phyloP scores from a whole-genome alignment of 2,329 filamentous ascomycete genomes.

The Epichloe gansuensis region DNA sequence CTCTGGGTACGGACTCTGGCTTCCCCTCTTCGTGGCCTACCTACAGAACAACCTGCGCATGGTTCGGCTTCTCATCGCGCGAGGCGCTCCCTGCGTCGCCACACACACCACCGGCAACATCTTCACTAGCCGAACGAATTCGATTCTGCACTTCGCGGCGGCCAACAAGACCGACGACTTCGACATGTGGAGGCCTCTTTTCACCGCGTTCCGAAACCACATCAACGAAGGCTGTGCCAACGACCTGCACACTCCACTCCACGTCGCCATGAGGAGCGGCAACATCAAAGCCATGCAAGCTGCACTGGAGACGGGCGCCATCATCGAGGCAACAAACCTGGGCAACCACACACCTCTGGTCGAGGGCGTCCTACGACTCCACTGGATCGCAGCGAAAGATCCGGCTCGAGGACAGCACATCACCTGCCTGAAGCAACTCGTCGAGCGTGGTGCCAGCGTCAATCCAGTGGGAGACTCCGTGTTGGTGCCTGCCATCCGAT shows the following conservation, averaged over 20 bases:
- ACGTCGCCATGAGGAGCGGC: neutral
- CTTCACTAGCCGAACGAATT: neutral
- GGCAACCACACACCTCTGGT: neutral
- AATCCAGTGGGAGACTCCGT: neutral
- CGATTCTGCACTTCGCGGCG: neutral
- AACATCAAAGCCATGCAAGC: neutral
- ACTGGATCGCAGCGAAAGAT: neutral
- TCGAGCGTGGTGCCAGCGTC: neutral
- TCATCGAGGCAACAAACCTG: neutral
- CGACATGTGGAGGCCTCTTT: neutral
- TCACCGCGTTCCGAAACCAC: neutral
- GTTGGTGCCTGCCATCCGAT: neutral
- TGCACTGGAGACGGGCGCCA: neutral
- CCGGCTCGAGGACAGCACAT: neutral
- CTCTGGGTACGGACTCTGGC: neutral
- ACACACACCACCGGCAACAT: neutral
- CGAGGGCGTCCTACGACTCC: neutral
- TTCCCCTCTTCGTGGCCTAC: slow-evolving; percentile 1
- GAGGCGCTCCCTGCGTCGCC: neutral
- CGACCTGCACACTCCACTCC: neutral
- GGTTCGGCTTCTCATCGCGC: neutral
- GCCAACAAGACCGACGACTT: neutral
- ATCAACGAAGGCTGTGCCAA: neutral
- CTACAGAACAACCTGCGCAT: neutral
- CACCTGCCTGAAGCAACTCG: neutral